Evolutionary conservation across 176 grass and related monocot species (phyloP).

Genomic region (Musa schizocarpa): DNA sequence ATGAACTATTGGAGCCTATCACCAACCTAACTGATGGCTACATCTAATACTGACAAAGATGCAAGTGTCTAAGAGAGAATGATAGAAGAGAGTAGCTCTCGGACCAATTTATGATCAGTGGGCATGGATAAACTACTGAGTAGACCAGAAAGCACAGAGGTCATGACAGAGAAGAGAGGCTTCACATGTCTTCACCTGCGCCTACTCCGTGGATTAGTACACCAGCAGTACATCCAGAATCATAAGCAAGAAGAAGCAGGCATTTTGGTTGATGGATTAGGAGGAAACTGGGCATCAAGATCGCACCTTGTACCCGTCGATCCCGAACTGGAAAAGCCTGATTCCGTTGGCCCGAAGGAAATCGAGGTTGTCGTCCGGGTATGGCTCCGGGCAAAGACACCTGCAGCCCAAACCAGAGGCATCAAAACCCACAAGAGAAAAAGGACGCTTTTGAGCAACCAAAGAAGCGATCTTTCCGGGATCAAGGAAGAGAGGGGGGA

Average conservation of each 20-base stretch:
- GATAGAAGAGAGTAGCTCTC: too few relatives aligned
- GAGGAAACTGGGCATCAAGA: background rate
- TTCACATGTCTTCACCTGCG: too few relatives aligned
- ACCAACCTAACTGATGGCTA: too few relatives aligned
- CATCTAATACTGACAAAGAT: too few relatives aligned
- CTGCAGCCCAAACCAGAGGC: slow-evolving; percentile 10
- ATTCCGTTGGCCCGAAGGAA: slow-evolving; percentile 62
- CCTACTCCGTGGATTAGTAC: background rate
- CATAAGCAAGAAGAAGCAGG: background rate
- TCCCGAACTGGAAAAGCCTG: slow-evolving; percentile 66
- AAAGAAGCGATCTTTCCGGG: background rate
- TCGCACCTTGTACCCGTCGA: slow-evolving; percentile 82
- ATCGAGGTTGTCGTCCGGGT: slow-evolving; percentile 51
- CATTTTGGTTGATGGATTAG: too few relatives aligned
- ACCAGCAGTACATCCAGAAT: background rate
- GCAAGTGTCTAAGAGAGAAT: too few relatives aligned
- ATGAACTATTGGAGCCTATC: background rate
- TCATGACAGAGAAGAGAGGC: too few relatives aligned
- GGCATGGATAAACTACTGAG: too few relatives aligned
- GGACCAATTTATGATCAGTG: too few relatives aligned
- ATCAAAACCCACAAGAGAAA: background rate
- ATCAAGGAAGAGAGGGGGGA: background rate
- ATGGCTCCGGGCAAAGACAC: slow-evolving; percentile 85
- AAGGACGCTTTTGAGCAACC: background rate
- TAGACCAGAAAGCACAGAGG: too few relatives aligned